A percentile compares a stretch with the other conserved stretches of the same genome.
Conservation (phyloP, 2,329 filamentous ascomycete species). For the Geosmithia putterillii region DNA sequence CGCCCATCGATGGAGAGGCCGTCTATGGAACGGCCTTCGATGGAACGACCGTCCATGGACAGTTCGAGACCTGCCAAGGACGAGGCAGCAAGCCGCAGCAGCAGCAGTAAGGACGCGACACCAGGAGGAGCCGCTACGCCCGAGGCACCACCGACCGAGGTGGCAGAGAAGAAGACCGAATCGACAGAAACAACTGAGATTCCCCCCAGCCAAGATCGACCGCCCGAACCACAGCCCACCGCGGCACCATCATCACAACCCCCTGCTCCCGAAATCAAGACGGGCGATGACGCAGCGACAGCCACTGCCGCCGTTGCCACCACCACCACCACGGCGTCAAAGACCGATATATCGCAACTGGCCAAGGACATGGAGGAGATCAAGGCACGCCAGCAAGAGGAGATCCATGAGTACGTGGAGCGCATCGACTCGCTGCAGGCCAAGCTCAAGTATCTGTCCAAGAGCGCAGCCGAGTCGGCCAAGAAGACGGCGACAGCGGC, state of each 20-base stretch:
- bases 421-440: constrained; percentile 84
- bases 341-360: constrained; percentile 1
- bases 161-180: background rate
- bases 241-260: background rate
- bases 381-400: constrained; percentile 51
- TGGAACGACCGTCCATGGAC: constrained; percentile 6
- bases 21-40: constrained; percentile 8
- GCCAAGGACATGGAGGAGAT: constrained; percentile 11
- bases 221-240: background rate
- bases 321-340: background rate
- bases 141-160: background rate
- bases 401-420: constrained; percentile 74
- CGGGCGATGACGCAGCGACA: background rate
- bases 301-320: background rate
- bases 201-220: background rate
- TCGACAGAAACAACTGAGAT: background rate
- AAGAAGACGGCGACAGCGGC: constrained; percentile 54
- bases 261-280: background rate
- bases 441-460: constrained; percentile 79
- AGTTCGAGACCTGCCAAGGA: too few relatives aligned
- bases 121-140: background rate
- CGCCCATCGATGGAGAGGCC: constrained; percentile 16
- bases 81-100: too few relatives aligned
- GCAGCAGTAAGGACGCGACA: background rate
- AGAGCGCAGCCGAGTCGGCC: constrained; percentile 65